Percentiles rank a stretch among this genome's conserved stretches.
These are phyloP conservation scores for Canavalia ensiformis DNA, from an alignment of 306 rosid species.

Conservation along the genomic window DNA sequence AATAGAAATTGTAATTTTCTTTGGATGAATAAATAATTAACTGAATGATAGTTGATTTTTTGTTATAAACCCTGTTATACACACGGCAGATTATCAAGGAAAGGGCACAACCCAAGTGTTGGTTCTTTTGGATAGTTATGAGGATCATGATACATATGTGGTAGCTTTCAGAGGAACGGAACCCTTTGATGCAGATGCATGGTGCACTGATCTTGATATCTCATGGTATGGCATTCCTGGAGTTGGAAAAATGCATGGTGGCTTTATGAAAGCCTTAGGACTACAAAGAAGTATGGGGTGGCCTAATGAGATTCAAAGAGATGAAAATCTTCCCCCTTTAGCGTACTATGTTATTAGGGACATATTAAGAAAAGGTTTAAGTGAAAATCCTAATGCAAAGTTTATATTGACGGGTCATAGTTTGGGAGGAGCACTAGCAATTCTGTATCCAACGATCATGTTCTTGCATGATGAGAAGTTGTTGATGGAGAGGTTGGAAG, in stretches of 20 bases:
- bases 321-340: constrained; percentile 44
- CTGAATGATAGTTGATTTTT: background rate
- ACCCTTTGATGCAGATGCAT: constrained; percentile 77
- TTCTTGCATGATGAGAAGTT: constrained; percentile 66
- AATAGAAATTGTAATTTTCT: no score
- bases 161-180: constrained; percentile 88
- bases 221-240: constrained; percentile 76
- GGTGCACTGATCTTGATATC: constrained; percentile 83
- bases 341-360: constrained; percentile 72
- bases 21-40: background rate
- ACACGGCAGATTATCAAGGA: constrained; percentile 65
- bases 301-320: constrained; percentile 54
- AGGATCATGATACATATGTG: constrained; percentile 61
- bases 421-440: constrained; percentile 74
- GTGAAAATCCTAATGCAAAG: constrained; percentile 47
- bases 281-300: constrained; percentile 64
- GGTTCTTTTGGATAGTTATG: constrained; percentile 59
- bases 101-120: constrained; percentile 72
- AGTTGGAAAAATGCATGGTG: constrained; percentile 74
- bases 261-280: constrained; percentile 88
- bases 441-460: constrained; percentile 58
- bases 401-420: constrained; percentile 78
- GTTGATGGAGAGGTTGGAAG: constrained; percentile 70
- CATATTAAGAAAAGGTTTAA: constrained; percentile 49
- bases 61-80: background rate